Percentiles rank a stretch among this genome's conserved stretches.
These are phyloP conservation scores for Dioscorea dumetorum DNA, from an alignment of 106 monocot genomes.

Conservation along the genomic window DNA sequence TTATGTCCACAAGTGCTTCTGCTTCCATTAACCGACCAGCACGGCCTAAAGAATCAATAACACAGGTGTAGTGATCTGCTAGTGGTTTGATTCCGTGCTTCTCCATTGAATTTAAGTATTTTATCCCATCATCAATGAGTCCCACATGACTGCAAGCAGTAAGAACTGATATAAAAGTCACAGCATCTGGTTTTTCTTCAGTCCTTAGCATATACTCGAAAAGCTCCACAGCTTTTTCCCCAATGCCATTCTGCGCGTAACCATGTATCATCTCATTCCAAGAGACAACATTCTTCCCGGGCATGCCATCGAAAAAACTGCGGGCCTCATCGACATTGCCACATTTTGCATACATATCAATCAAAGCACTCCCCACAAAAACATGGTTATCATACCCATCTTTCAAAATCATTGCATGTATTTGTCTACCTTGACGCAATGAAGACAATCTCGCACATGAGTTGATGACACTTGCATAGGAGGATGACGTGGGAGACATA, in stretches of 20 bases:
- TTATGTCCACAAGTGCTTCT: conserved; percentile 34
- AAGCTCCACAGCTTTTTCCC: conserved; percentile 48
- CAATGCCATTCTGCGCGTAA: conserved; percentile 79
- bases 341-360: conserved; percentile 92
- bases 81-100: conserved; percentile 50
- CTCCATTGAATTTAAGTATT: conserved; percentile 63
- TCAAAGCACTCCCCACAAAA: conserved; percentile 68
- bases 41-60: conserved; percentile 69
- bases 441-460: conserved; percentile 74
- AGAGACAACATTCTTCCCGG: conserved; percentile 62
- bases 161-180: conserved; percentile 73
- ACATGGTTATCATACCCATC: conserved; percentile 44
- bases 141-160: conserved; percentile 86
- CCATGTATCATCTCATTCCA: conserved; percentile 99
- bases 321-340: conserved; percentile 60
- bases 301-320: conserved; percentile 53
- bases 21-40: conserved; percentile 70
- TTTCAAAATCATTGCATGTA: conserved; percentile 59
- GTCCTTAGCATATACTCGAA: conserved; percentile 52
- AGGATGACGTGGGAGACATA: conserved; percentile 57
- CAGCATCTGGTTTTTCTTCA: conserved; percentile 51
- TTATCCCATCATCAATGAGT: conserved; percentile 47
- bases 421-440: conserved; percentile 63
- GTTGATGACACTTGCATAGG: conserved; percentile 76
- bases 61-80: conserved; percentile 79